Conservation (phyloP, 2,329 filamentous ascomycete species). For the Calycina herbarum region DNA sequence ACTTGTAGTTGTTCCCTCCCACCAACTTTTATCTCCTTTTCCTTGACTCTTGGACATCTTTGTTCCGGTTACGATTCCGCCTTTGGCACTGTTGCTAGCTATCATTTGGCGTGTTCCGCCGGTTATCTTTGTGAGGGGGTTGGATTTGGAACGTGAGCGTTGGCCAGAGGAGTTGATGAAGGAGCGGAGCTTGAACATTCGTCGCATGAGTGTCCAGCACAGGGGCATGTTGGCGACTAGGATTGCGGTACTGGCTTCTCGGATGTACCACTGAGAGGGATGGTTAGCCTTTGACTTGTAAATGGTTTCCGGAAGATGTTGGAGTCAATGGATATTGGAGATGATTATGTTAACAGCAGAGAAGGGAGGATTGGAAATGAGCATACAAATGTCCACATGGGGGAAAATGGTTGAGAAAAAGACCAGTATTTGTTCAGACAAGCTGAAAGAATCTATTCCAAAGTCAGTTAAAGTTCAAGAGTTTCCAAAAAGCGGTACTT, state of each 20-base stretch:
- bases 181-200: conserved; percentile 39
- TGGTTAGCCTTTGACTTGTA: background rate
- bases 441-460: conserved; percentile 48
- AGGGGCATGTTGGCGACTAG: conserved; percentile 54
- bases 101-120: background rate
- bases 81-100: background rate
- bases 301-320: background rate
- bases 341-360: too few relatives aligned
- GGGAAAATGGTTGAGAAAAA: conserved; percentile 39
- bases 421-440: conserved; percentile 51
- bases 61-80: background rate
- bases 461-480: conserved; percentile 7
- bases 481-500: conserved; percentile 27
- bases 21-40: conserved; percentile 23
- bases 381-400: conserved; percentile 34
- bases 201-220: conserved; percentile 52
- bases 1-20: conserved; percentile 20
- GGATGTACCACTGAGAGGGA: conserved; percentile 47
- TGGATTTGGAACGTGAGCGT: conserved; percentile 18
- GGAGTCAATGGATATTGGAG: background rate
- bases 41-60: background rate
- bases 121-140: conserved; percentile 11
- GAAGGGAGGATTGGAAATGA: background rate
- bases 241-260: conserved; percentile 53
- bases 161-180: conserved; percentile 20